phyloP scores from a whole-genome alignment of 2,329 filamentous ascomycete genomes.

The Hawksworthiomyces lignivorus region DNA sequence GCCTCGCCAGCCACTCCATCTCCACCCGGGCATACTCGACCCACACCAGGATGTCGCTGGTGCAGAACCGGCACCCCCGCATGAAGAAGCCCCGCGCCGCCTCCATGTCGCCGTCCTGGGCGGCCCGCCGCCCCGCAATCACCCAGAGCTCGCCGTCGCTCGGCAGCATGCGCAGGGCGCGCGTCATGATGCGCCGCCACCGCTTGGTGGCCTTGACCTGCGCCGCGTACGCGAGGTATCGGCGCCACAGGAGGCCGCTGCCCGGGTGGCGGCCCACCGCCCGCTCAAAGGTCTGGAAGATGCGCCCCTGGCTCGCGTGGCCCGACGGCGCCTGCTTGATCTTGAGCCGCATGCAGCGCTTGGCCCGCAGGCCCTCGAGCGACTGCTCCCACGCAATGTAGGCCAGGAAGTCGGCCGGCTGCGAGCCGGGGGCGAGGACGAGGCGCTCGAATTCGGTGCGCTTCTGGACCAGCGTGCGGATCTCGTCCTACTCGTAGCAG shows the following conservation, averaged over 20 bases:
- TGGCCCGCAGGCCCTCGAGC: conserved; percentile 68
- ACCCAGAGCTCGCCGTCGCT: conserved; percentile 79
- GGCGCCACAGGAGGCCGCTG: conserved; percentile 75
- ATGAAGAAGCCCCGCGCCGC: conserved; percentile 79
- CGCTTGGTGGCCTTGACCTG: conserved; percentile 58
- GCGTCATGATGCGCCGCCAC: conserved; percentile 56
- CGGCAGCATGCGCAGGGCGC: conserved; percentile 78
- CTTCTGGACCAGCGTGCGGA: conserved; percentile 79
- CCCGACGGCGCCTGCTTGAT: conserved; percentile 62
- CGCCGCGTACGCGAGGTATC: conserved; percentile 77
- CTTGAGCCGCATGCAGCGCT: conserved; percentile 73
- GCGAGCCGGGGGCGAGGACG: conserved; percentile 72
- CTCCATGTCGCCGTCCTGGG: conserved; percentile 78
- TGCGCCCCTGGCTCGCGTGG: conserved; percentile 68
- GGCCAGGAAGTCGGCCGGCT: conserved; percentile 69
- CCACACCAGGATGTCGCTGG: conserved; percentile 66
- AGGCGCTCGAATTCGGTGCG: conserved; percentile 90
- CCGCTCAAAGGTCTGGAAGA: conserved; percentile 85
- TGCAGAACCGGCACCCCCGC: conserved; percentile 84
- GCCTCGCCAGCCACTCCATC: conserved; percentile 82
- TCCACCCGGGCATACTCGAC: conserved; percentile 85
- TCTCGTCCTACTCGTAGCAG: conserved; percentile 60
- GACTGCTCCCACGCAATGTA: conserved; percentile 70
- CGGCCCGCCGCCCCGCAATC: conserved; percentile 70
- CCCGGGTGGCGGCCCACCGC: conserved; percentile 78